Evolutionary conservation across 257 asterid genomes (phyloP), one percentile per base, ranked within the genome.

Genomic region (Echites panduratus): DNA sequence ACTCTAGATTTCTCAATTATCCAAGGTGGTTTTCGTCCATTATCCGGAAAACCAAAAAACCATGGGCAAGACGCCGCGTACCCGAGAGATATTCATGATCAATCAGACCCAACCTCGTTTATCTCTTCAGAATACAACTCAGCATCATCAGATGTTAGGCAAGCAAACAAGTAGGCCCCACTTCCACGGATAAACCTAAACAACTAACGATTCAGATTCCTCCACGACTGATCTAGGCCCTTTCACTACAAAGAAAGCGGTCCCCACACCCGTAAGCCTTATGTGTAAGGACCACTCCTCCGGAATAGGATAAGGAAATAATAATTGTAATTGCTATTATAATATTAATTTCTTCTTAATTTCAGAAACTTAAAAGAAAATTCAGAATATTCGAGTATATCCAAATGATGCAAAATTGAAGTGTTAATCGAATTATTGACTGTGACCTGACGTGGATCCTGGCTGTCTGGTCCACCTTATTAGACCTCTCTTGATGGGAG

Each of bases 391-490:
- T 85, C 91, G 92, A 90, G 88, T 77, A 84, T 92, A 90, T 90
- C 96, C 85, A 81, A 24, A 71, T 22, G 35, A 19, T 27, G 24
- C 43, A 71, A 19, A 32, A 10, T 47, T 6, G 73, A 41, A 16
- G 16, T 26, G 61, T 24, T 43, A 72, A 76, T 71, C 73, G 66
- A 80, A 82, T 81, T 73, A 79, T 83, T 77, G 82, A 79, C 80
- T 72, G 8, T 7, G 68, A 53, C 89, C 89, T 85, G 90, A 90
- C 92, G 97, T 89, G 97, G 90, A 93, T 86, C 96, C 91, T 63
- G 79, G 86, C 81, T 87, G 91, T 85, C 83, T 72, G 79, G 83
- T 69, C 83, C 72, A 65, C 84, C 54, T 9, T 20, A 6, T 29
- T 75, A 70, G 85, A 64, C 86, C 81, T 53, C 19, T 4, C 71